phyloP scores from a whole-genome alignment of 805 yeast genomes.

The Saccharomycopsis fodiens region DNA sequence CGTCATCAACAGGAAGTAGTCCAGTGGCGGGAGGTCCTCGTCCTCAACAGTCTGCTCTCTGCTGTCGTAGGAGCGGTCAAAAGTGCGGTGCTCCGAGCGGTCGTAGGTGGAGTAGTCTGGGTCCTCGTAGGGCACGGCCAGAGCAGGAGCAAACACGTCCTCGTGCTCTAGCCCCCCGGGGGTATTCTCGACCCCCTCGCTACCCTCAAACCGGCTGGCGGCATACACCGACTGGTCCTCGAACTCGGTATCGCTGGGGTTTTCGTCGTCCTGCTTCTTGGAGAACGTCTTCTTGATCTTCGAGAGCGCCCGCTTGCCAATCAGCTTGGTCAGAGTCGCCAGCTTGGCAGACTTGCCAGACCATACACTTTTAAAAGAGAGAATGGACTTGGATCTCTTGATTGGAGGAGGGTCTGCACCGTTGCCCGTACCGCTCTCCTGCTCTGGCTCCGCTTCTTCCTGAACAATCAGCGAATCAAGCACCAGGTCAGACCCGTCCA shows the following conservation, averaged over 20 bases:
- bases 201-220: neutral
- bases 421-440: neutral
- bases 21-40: neutral
- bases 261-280: constrained; percentile 9
- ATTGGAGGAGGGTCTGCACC: too few species aligned
- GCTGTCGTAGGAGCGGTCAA: neutral
- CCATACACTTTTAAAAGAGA: constrained; percentile 7
- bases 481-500: neutral
- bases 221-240: neutral
- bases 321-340: constrained; percentile 1
- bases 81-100: neutral
- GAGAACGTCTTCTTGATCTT: constrained; percentile 16
- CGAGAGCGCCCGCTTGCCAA: constrained; percentile 12
- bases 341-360: constrained; percentile 11
- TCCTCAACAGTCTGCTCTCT: neutral
- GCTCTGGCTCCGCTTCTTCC: neutral
- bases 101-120: neutral
- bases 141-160: neutral
- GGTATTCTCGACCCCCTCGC: neutral
- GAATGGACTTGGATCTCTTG: constrained; percentile 1
- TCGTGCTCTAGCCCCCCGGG: neutral
- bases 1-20: constrained; percentile 1
- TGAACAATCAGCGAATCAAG: neutral
- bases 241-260: neutral
- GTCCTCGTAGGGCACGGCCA: too few species aligned